phyloP scores from a whole-genome alignment of 768 basidiomycete species.

The Pulveroboletus sp. region DNA sequence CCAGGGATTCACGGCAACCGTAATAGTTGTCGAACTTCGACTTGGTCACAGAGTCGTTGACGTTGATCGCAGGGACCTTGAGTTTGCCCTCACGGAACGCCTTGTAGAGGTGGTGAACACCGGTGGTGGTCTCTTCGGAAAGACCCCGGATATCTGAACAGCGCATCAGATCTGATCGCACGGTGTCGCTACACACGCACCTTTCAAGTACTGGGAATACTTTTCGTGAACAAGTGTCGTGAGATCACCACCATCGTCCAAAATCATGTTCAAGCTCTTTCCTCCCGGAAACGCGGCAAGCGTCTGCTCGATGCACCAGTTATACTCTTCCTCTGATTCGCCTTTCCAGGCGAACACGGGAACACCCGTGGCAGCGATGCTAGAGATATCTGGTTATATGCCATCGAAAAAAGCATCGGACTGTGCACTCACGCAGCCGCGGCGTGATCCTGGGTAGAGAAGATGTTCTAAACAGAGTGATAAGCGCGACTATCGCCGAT shows the following conservation, averaged over 20 bases:
- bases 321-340: slow-evolving; percentile 98
- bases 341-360: slow-evolving; percentile 99
- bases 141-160: slow-evolving; percentile 79
- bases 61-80: slow-evolving; percentile 98
- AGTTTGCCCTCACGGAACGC: slow-evolving; percentile 93
- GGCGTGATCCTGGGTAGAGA: slow-evolving; percentile 99
- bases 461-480: slow-evolving; percentile 74
- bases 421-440: slow-evolving; percentile 77
- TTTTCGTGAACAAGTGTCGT: slow-evolving; percentile 95
- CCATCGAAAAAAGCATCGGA: not conserved
- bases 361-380: slow-evolving; percentile 96
- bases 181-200: slow-evolving; percentile 35
- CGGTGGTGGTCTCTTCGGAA: slow-evolving; percentile 99
- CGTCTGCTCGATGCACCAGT: slow-evolving; percentile 98
- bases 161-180: not conserved
- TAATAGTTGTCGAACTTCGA: slow-evolving; percentile 99
- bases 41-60: slow-evolving; percentile 99
- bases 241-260: slow-evolving; percentile 98
- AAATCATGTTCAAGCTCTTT: slow-evolving; percentile 93
- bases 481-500: not conserved
- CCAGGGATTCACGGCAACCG: slow-evolving; percentile 98
- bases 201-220: slow-evolving; percentile 83
- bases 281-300: slow-evolving; percentile 83
- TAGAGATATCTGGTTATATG: slow-evolving; percentile 27
- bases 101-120: slow-evolving; percentile 99